These are phyloP conservation scores for Chaetoscypha palmicola DNA, from an alignment of 2,329 filamentous ascomycete genomes.

Conservation along the genomic window DNA sequence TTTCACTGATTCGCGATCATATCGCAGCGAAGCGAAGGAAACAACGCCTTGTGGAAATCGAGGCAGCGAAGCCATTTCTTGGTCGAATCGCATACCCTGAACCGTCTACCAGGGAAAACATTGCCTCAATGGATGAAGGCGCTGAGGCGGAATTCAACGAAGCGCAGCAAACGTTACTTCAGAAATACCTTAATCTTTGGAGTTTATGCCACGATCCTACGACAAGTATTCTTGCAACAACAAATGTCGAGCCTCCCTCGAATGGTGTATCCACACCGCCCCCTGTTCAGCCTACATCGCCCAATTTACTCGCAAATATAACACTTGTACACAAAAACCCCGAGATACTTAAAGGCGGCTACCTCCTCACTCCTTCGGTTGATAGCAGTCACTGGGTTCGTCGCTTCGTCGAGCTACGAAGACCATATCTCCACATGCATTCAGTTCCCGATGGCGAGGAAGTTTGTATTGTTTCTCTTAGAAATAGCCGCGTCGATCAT, in stretches of 20 bases:
- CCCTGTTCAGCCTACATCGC: constrained; percentile 38
- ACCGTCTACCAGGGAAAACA: constrained; percentile 16
- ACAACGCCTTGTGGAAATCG: constrained; percentile 70
- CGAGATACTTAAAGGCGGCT: constrained; percentile 75
- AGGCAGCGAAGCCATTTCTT: constrained; percentile 62
- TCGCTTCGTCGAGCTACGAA: constrained; percentile 84
- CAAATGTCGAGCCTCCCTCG: constrained; percentile 61
- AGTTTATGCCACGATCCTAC: constrained; percentile 29
- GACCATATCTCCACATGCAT: constrained; percentile 89
- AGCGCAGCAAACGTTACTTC: constrained; percentile 36
- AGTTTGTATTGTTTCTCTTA: constrained; percentile 79
- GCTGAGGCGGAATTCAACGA: constrained; percentile 13
- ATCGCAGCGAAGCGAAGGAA: constrained; percentile 68
- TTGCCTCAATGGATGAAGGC: constrained; percentile 23
- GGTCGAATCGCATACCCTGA: constrained; percentile 45
- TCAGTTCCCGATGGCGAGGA: constrained; percentile 81
- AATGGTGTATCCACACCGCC: constrained; percentile 46
- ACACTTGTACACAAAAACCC: constrained; percentile 75
- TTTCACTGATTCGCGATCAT: constrained; percentile 86
- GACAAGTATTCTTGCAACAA: constrained; percentile 46
- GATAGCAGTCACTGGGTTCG: constrained; percentile 82
- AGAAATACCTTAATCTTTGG: constrained; percentile 33
- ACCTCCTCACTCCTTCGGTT: constrained; percentile 76
- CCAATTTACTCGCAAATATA: constrained; percentile 67
- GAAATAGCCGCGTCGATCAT: constrained; percentile 85